Base-by-base conservation (phyloP, 495 filamentous ascomycete species). In the Penicillium coffeae region DNA sequence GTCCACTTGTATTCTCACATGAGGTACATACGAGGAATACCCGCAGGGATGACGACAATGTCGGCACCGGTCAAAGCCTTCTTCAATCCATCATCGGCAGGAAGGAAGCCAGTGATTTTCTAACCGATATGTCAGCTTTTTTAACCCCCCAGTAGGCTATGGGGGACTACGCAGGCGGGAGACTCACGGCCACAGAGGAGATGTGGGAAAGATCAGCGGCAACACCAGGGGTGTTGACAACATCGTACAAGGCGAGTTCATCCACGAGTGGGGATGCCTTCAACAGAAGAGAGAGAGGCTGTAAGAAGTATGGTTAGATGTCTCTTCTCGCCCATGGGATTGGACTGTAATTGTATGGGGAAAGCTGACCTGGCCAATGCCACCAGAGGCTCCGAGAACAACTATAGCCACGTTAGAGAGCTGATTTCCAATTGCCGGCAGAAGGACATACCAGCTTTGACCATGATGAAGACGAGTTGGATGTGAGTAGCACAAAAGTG, bases 181-280 rank as follows among this genome's bases (percentile, higher is more conserved):
- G 8, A 77, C 89, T 56, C 82, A 96, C 91, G 55, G 94, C 93
- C 44, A 82, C 79, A 33, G 90, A 88, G 36, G 93, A 95, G 74
- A 98, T 97, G 74, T 98, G 93, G 43, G 93, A 95, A 43, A 98
- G 83, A 65, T 98, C 93, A 50, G 93, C 84, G 35, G 92, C 84
- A 48, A 98, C 93, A 68, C 93, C 93, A 51, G 91, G 92, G 36
- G 91, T 94, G 79, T 96, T 96, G 68, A 96, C 93, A 51, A 97
- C 90, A 92, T 97, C 93, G 80, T 96, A 98, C 54, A 98, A 85
- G 43, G 90, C 76, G 63, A 98, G 86, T 76, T 96, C 87, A 60
- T 91, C 83, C 54, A 97, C 72, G 52, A 92, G 81, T 30, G 90
- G 88, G 45, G 76, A 86, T 48, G 83, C 78, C 81, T 97, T 98